Conservation (phyloP, 106 monocot genomes). For the Vanilla planifolia region DNA sequence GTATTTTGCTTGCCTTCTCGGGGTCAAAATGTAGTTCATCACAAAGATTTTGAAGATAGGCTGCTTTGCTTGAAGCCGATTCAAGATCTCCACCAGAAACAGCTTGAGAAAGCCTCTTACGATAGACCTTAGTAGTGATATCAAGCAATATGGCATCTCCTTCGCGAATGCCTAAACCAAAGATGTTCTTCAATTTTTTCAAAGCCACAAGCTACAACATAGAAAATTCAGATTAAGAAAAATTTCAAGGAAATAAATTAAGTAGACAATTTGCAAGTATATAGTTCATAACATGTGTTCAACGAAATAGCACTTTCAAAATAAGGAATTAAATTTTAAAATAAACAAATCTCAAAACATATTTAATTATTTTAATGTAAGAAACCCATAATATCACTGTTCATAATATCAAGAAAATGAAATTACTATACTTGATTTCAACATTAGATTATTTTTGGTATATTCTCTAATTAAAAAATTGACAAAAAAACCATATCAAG, state of each 20-base stretch:
- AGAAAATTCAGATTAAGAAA: background rate
- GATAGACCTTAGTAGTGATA: slow-evolving; percentile 65
- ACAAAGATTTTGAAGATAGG: slow-evolving; percentile 88
- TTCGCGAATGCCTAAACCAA: slow-evolving; percentile 92
- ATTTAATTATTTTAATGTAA: too few relatives aligned
- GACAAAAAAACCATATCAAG: too few relatives aligned
- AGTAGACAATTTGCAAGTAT: too few relatives aligned
- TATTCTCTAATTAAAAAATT: too few relatives aligned
- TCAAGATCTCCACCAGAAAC: slow-evolving; percentile 76
- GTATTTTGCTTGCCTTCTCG: slow-evolving; percentile 79
- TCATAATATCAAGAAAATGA: too few relatives aligned
- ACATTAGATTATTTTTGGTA: too few relatives aligned
- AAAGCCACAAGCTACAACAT: slow-evolving; percentile 55
- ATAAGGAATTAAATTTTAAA: too few relatives aligned
- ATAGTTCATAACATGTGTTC: too few relatives aligned
- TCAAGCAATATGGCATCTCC: slow-evolving; percentile 78
- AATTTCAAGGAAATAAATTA: background rate
- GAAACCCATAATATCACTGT: too few relatives aligned
- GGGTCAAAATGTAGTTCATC: slow-evolving; percentile 89
- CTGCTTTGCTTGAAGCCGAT: slow-evolving; percentile 79
- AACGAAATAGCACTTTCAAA: too few relatives aligned
- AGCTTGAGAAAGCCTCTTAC: slow-evolving; percentile 70
- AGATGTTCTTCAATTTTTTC: slow-evolving; percentile 86
- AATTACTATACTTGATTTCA: too few relatives aligned
- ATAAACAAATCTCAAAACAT: too few relatives aligned